Percentiles rank a stretch among this genome's conserved stretches.
Evolutionary conservation across 352 stramenopile genomes (phyloP).

Genomic region (Peronospora belbahrii): DNA sequence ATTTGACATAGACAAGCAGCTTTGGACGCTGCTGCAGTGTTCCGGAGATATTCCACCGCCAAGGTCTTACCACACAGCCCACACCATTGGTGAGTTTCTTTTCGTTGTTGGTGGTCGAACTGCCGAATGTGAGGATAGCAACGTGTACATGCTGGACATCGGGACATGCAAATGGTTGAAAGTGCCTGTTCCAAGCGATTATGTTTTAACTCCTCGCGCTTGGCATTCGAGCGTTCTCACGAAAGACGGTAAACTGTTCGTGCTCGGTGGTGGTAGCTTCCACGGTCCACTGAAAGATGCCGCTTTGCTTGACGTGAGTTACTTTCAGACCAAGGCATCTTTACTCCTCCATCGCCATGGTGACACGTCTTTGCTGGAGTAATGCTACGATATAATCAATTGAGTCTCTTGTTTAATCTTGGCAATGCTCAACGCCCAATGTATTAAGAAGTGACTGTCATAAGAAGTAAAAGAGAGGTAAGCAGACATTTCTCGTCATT

Average conservation of each 20-base stretch:
- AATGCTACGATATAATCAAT: neutral
- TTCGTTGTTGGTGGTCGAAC: conserved; percentile 60
- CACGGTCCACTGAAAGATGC: conserved; percentile 47
- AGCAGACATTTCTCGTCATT: conserved; percentile 8
- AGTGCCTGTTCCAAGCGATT: conserved; percentile 29
- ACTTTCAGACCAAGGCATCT: conserved; percentile 20
- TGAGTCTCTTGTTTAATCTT: neutral
- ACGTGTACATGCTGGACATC: conserved; percentile 52
- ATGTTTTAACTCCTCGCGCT: conserved; percentile 33
- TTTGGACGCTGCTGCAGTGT: conserved; percentile 38
- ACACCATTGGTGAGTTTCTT: conserved; percentile 40
- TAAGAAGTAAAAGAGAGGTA: conserved; percentile 13
- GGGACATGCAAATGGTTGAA: conserved; percentile 36
- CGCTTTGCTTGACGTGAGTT: conserved; percentile 39
- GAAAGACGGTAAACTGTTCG: conserved; percentile 27
- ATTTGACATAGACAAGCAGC: conserved; percentile 28
- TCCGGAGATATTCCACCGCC: conserved; percentile 35
- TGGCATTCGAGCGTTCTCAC: conserved; percentile 62
- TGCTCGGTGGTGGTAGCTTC: conserved; percentile 55
- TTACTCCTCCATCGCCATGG: neutral
- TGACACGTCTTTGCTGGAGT: neutral
- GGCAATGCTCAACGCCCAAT: neutral
- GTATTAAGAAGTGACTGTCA: conserved; percentile 18
- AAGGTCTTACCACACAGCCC: conserved; percentile 62
- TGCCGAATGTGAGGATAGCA: conserved; percentile 30